Percentiles rank a stretch among this genome's conserved stretches.
phyloP scores from a whole-genome alignment of 129 eudicot species.

The Lactuca saligna region DNA sequence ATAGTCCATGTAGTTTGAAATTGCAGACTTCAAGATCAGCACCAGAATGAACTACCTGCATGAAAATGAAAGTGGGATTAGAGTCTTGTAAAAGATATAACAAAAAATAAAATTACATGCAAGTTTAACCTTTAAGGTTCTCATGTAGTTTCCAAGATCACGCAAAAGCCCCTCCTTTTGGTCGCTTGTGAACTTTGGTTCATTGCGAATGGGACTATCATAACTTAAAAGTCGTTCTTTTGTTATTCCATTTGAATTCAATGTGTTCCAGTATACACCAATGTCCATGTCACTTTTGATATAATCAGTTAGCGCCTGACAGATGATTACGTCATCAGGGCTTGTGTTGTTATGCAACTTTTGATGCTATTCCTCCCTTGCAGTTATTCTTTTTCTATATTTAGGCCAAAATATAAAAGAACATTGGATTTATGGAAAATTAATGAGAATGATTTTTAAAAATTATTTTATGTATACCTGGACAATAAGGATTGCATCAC shows the following conservation, averaged over 20 bases:
- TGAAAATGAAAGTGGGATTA: background rate
- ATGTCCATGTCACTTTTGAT: constrained; percentile 85
- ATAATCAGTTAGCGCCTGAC: constrained; percentile 96
- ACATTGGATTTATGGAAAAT: constrained; percentile 7
- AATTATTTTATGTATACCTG: constrained; percentile 49
- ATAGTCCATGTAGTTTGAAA: constrained; percentile 90
- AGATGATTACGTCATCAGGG: constrained; percentile 95
- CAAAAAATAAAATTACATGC: background rate
- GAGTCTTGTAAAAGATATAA: constrained; percentile 8
- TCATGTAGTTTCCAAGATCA: constrained; percentile 93
- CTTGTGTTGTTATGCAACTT: constrained; percentile 98
- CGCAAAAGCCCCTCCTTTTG: constrained; percentile 97
- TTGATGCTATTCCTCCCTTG: constrained; percentile 99
- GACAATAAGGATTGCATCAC: constrained; percentile 92
- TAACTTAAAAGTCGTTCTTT: constrained; percentile 98
- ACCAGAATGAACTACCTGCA: constrained; percentile 99
- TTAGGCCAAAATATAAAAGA: background rate
- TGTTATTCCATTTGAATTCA: constrained; percentile 89
- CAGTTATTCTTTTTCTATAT: constrained; percentile 84
- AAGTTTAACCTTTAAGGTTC: constrained; percentile 72
- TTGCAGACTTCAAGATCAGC: constrained; percentile 98
- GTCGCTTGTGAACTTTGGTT: constrained; percentile 73
- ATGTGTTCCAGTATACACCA: constrained; percentile 86
- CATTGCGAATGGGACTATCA: constrained; percentile 90
- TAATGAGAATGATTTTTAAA: background rate